phyloP scores from a whole-genome alignment of 495 filamentous ascomycete genomes.

The Podospora tetraspora region DNA sequence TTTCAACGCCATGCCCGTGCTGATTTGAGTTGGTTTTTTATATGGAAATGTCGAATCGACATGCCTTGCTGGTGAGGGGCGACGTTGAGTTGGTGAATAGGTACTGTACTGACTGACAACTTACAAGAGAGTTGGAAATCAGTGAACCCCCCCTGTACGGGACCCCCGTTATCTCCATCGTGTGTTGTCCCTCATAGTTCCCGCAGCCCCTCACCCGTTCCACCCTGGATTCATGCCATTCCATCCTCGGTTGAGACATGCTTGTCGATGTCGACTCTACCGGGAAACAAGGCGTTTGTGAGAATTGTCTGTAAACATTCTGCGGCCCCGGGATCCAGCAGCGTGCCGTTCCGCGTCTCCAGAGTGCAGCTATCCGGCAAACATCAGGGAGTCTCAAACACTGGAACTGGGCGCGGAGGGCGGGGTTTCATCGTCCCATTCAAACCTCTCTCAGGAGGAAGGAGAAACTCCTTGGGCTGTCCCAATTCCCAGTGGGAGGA shows the following conservation, averaged over 20 bases:
- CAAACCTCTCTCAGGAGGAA: no score
- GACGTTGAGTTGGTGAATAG: background rate
- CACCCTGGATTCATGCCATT: background rate
- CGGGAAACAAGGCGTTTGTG: background rate
- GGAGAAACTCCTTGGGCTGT: no score
- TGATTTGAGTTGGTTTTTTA: background rate
- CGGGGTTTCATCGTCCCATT: background rate
- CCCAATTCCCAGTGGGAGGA: background rate
- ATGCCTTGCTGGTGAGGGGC: background rate
- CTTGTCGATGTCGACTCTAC: background rate
- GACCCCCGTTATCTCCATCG: background rate
- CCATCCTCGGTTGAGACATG: background rate
- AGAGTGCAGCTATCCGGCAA: background rate
- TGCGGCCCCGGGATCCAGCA: background rate
- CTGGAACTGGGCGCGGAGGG: background rate
- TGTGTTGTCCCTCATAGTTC: background rate
- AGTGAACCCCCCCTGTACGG: background rate
- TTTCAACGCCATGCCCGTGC: background rate
- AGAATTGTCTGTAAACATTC: background rate
- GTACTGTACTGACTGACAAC: no score
- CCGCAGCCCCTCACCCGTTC: background rate
- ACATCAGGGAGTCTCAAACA: background rate
- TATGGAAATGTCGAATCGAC: background rate
- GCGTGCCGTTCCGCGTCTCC: background rate
- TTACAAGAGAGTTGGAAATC: background rate